Base-by-base conservation (phyloP, 352 stramenopile species). In the Phytophthora sansomeana region DNA sequence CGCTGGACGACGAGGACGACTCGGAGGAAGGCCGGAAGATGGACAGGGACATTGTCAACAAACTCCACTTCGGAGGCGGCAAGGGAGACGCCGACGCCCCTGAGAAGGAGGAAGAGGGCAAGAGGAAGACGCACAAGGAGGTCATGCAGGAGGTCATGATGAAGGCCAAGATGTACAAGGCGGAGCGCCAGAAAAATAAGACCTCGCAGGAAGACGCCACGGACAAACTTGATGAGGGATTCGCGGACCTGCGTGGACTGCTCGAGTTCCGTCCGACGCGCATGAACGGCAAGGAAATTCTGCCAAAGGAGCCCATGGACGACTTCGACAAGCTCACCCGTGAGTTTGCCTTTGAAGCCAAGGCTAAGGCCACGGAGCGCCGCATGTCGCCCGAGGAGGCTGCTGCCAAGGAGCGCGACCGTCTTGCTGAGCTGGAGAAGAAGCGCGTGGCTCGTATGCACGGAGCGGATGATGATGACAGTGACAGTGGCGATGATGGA, bases 371-470 rank as follows among this genome's bases (percentile, higher is more conserved):
- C 5, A 97, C 90, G 16, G 96, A 99, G 74, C 87, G 97, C 19
- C 97, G 91, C 0, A 96, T 98, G 85, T 98, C 94, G 29, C 85
- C 91, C 0, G 97, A 99, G 72, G 97, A 99, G 66, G 85, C 92
- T 28, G 96, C 95, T 53, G 90, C 96, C 65, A 93, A 96, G 65
- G 93, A 98, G 72, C 81, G 91, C 17, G 93, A 99, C 42, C 78
- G 86, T 41, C 75, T 99, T 21, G 82, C 95, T 7, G 83, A 97
- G 63, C 67, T 98, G 16, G 97, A 99, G 76, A 93, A 92, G 44
- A 91, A 96, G 67, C 89, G 97, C n/a, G 63, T 98, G 19, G 92
- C 91, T 5, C 83, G 96, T 46, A 99, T 99, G 97, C 92, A 97
- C 58, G 95, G 95, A n/a, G 92, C 97, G 47, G 82, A 91, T 4